Percentiles rank a stretch among this genome's conserved stretches.
Conservation (phyloP, 2,329 filamentous ascomycete genomes). For the Botrytis porri region DNA sequence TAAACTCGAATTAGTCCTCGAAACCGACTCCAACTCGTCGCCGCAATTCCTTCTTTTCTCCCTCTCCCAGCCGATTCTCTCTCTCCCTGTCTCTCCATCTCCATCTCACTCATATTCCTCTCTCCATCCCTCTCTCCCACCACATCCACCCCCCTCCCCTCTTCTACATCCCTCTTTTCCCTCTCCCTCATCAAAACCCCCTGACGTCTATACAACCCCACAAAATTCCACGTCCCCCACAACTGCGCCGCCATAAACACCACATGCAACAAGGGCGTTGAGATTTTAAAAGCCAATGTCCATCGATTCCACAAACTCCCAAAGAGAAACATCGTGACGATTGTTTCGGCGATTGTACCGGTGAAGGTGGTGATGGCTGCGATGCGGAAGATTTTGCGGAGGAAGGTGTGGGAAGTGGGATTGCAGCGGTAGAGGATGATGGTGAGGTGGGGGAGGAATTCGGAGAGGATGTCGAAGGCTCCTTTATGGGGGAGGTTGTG, state of each 20-base stretch:
- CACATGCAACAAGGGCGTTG: constrained; percentile 44
- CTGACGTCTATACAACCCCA: background rate
- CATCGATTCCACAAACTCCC: constrained; percentile 44
- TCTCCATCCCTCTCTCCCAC: background rate
- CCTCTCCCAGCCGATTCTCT: background rate
- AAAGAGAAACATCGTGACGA: constrained; percentile 46
- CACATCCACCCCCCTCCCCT: background rate
- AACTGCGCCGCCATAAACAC: constrained; percentile 45
- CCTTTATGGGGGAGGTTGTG: constrained; percentile 34
- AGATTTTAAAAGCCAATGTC: constrained; percentile 44
- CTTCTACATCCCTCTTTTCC: background rate
- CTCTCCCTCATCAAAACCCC: background rate
- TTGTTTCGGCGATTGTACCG: constrained; percentile 43
- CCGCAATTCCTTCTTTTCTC: background rate
- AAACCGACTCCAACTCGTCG: background rate
- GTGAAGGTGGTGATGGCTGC: constrained; percentile 41
- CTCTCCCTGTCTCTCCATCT: background rate
- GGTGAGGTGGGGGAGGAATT: constrained; percentile 46
- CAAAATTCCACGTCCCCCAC: constrained; percentile 43
- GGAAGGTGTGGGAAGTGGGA: constrained; percentile 41
- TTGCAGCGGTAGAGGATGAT: constrained; percentile 46
- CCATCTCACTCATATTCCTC: background rate
- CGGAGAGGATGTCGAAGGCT: constrained; percentile 46
- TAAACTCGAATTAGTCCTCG: background rate
- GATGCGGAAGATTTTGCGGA: constrained; percentile 41